Percentiles rank a stretch among this genome's conserved stretches.
Conservation (phyloP, 108 stramenopile genomes). For the Bacterosira constricta region DNA sequence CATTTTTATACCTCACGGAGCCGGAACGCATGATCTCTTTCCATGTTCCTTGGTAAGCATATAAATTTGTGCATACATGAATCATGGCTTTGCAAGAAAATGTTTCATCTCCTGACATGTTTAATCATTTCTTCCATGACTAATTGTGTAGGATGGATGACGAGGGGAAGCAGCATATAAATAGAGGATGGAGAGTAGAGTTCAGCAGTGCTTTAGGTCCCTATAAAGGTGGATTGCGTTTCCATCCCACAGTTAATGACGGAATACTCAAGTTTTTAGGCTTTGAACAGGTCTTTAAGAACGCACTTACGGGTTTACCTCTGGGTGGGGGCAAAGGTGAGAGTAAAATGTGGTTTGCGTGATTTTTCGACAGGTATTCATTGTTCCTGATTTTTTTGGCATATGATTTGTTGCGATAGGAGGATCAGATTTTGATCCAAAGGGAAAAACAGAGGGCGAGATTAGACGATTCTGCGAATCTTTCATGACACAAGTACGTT, state of each 20-base stretch:
- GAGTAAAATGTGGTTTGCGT: not conserved
- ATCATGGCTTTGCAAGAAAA: not conserved
- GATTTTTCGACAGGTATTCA: not conserved
- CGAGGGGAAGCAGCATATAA: constrained; percentile 28
- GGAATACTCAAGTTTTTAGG: constrained; percentile 87
- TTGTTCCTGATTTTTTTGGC: not conserved
- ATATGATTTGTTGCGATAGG: constrained; percentile 32
- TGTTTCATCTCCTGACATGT: not conserved
- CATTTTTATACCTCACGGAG: constrained; percentile 76
- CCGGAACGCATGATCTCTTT: constrained; percentile 77
- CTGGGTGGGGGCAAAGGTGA: constrained; percentile 52
- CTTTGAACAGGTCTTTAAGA: constrained; percentile 87
- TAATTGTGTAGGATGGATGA: constrained; percentile 37
- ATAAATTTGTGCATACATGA: no score
- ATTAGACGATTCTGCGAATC: constrained; percentile 81
- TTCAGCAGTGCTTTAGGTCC: constrained; percentile 90
- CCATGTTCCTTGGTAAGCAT: constrained; percentile 69
- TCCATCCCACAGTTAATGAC: constrained; percentile 88
- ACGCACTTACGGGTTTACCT: constrained; percentile 76
- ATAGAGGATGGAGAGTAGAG: constrained; percentile 84
- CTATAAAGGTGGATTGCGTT: constrained; percentile 93
- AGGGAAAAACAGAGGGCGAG: constrained; percentile 76
- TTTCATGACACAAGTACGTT: constrained; percentile 66
- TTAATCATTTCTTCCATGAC: not conserved
- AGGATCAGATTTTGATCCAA: constrained; percentile 85